A percentile compares a stretch with the other conserved stretches of the same genome.
phyloP scores from a whole-genome alignment of 2,329 filamentous ascomycete species.

The Apiospora aurea region DNA sequence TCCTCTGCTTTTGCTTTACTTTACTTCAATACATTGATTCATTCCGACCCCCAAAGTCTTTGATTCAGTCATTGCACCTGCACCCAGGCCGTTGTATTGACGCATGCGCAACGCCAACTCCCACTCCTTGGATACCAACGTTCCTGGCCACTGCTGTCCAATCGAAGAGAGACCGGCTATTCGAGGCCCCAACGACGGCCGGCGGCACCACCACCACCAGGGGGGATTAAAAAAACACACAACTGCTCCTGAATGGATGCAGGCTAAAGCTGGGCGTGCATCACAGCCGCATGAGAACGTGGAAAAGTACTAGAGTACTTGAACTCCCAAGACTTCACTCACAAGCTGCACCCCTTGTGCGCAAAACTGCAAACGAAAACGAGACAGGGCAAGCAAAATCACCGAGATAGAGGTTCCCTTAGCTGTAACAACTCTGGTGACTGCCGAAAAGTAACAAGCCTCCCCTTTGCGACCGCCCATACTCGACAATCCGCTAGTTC shows the following conservation, averaged over 20 bases:
- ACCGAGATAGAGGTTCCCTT: slow-evolving; percentile 7
- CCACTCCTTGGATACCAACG: slow-evolving; percentile 8
- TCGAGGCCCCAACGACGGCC: slow-evolving; percentile 14
- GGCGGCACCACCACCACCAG: slow-evolving; percentile 4
- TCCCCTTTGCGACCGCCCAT: background rate
- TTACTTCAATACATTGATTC: background rate
- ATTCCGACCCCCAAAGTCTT: background rate
- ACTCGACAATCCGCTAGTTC: slow-evolving; percentile 9
- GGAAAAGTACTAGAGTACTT: slow-evolving; percentile 22
- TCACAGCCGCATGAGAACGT: slow-evolving; percentile 24
- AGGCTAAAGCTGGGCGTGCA: slow-evolving; percentile 24
- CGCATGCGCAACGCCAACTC: slow-evolving; percentile 5
- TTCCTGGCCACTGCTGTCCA: slow-evolving; percentile 12
- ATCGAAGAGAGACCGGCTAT: slow-evolving; percentile 12
- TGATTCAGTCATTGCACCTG: slow-evolving; percentile 6
- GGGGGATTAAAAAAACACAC: slow-evolving; percentile 7
- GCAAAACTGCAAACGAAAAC: slow-evolving; percentile 18
- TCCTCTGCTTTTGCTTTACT: background rate
- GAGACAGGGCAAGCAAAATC: slow-evolving; percentile 18
- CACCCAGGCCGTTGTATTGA: slow-evolving; percentile 1
- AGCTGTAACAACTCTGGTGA: slow-evolving; percentile 16
- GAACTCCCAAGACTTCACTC: slow-evolving; percentile 11
- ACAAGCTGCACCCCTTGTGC: background rate
- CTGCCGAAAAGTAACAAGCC: slow-evolving; percentile 14
- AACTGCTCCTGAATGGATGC: slow-evolving; percentile 24